Evolutionary conservation across 805 yeast genomes (phyloP), one percentile per base, ranked within the genome.

Genomic region (Spathaspora gorwiae): DNA sequence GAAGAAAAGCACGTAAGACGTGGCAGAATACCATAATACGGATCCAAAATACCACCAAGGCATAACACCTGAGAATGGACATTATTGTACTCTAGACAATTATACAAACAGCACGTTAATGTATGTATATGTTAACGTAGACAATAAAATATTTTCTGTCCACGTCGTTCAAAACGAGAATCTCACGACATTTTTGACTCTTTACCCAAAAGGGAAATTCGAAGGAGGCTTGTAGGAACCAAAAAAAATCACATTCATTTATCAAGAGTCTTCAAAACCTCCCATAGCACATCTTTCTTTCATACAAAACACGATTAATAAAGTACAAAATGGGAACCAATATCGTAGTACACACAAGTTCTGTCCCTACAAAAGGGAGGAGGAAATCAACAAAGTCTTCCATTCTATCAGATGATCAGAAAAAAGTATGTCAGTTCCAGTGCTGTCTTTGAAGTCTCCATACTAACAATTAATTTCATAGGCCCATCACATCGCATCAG

Each of bases 401-500:
- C 3, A 64, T 63, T 5, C 56, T 67, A 32, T 57, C 67, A 6
- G 70, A 66, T 31, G 70, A 66, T 31, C 70, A 67, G 49, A 65
- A 65, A 48, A 65, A 63, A 49, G 68, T 60, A 56, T 30, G 66
- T 55, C 6, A 19, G 24, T 19, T 5, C 15, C 10, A 27, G 6
- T 29, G 12, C 9, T 29, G 12, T 9, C 5, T 11, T 29, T 11
- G 12, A 3, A 11, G 12, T 29, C 32, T 9, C 9, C 9, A 29
- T 9, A 11, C 32, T 29, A 13, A 12, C 9, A 10, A 35, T 12
- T 35, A 19, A 1, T 13, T n/a, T 26, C 26, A 32, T 3, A 37
- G 81, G 83, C 83, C 5, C 87, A 84, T 53, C 95, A 87, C 56
- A 85, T 87, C 7, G 87, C 87, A 5, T 83, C 90, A 0, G 98